These are phyloP conservation scores for Pyricularia grisea DNA, from an alignment of 2,329 filamentous ascomycete genomes.

Conservation along the genomic window DNA sequence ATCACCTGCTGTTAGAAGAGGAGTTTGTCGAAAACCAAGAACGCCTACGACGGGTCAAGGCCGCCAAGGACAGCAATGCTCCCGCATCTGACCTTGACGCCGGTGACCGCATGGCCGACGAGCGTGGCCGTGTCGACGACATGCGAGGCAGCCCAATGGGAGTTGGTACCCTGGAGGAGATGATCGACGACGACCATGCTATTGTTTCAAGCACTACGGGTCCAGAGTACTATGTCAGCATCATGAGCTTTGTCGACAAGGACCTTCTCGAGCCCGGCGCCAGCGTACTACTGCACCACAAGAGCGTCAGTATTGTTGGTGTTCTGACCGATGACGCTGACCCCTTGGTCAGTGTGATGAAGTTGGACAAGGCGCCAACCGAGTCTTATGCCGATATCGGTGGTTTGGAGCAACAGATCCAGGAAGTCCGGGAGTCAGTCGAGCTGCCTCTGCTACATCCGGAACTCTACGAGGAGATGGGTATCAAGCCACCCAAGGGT, in stretches of 20 bases:
- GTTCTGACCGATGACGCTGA: conserved; percentile 95
- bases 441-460: conserved; percentile 91
- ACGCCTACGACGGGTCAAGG: conserved; percentile 84
- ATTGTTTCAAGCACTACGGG: conserved; percentile 97
- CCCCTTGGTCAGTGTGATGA: conserved; percentile 96
- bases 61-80: conserved; percentile 59
- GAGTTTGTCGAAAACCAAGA: conserved; percentile 99
- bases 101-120: conserved; percentile 83
- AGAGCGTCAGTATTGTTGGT: conserved; percentile 95
- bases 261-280: conserved; percentile 93
- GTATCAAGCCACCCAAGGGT: conserved; percentile 98
- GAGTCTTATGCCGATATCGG: conserved; percentile 99
- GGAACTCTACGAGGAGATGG: conserved; percentile 99
- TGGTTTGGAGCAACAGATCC: conserved; percentile 88
- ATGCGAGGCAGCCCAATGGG: conserved; percentile 99
- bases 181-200: conserved; percentile 98
- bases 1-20: conserved; percentile 92
- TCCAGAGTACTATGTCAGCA: conserved; percentile 97
- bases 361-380: conserved; percentile 95
- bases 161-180: conserved; percentile 92
- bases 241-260: conserved; percentile 99
- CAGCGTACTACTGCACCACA: conserved; percentile 91
- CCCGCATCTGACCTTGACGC: conserved; percentile 60
- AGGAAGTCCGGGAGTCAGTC: conserved; percentile 95
- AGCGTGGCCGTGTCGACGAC: conserved; percentile 89